Evolutionary conservation across 495 filamentous ascomycete genomes (phyloP).

Genomic region (Hypoxylon fragiforme): DNA sequence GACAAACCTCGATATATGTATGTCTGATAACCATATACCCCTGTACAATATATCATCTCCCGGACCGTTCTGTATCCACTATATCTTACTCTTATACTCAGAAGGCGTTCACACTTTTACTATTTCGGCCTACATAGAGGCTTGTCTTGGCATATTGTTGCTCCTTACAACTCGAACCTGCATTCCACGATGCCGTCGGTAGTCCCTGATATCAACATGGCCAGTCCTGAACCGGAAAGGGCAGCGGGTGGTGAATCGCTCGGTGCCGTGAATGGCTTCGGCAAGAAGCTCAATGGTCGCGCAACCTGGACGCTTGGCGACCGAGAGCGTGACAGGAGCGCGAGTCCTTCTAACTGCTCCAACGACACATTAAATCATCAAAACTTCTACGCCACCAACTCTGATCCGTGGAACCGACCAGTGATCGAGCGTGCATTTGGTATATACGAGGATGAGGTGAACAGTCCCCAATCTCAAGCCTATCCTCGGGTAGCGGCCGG

Average conservation of each 20-base stretch:
- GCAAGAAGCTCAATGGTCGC: conserved; percentile 5
- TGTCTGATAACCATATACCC: not conserved
- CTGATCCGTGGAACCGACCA: conserved; percentile 8
- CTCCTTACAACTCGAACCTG: conserved; percentile 1
- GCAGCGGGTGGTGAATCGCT: not conserved
- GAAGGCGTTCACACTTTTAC: not conserved
- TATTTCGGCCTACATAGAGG: no score
- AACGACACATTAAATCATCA: conserved; percentile 14
- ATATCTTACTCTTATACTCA: conserved; percentile 3
- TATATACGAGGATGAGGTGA: conserved; percentile 33
- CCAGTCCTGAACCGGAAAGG: not conserved
- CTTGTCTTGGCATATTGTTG: conserved; percentile 4
- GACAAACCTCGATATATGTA: not conserved
- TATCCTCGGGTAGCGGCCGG: conserved; percentile 45
- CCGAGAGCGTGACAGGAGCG: conserved; percentile 9
- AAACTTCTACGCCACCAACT: not conserved
- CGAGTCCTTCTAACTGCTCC: conserved; percentile 13
- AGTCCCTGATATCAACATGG: conserved; percentile 5
- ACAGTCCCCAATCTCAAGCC: conserved; percentile 43
- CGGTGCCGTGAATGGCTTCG: conserved; percentile 10
- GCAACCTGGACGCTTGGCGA: conserved; percentile 11
- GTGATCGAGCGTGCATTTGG: not conserved
- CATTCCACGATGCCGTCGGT: conserved; percentile 27
- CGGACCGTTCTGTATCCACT: not conserved
- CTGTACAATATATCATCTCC: conserved; percentile 5